Base-by-base conservation (phyloP, 148 eudicot genomes). In the Salicornia ramosissima region DNA sequence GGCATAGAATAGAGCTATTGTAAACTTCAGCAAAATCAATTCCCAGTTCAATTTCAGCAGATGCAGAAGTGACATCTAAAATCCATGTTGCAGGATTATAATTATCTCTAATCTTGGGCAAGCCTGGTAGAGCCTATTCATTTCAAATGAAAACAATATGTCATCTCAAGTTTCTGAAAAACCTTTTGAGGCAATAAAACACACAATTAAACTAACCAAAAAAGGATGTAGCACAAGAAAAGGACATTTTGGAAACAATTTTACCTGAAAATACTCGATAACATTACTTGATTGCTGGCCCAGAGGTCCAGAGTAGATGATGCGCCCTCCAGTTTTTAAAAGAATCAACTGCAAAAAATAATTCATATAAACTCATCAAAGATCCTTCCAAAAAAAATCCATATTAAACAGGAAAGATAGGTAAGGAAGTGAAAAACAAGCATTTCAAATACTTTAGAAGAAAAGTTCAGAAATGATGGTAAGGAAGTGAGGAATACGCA, bases 21-120 rank as follows among this genome's bases (percentile, higher is more conserved):
- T 87, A 92, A 66, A 80, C 63, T 73, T 86, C 67, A 11, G 87
- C 83, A 68, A 92, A 88, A 74, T 90, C 94, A 67, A 83, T 56
- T 19, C 85, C 86, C 68, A 88, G 79, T 58, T 82, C 82, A 52
- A 78, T 73, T 86, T 92, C 97, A 74, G 87, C 46, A 31, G 93
- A 87, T 61, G 83, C 56, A 31, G 94, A 90, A 73, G 90, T 88
- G 78, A 92, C 87, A 69, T 92, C 96, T 63, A 90, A 69, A 84
- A 85, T 86, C 97, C 97, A 92, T 54, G 97, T 88, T 25, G 97
- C 91, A 60, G 96, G 97, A 74, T 92, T 92, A 79, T 83, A 85
- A 30, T 87, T 85, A 74, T 81, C 72, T 85, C 30, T 81, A 36
- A 88, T 87, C 79, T 78, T 86, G 46, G 85, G 85, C 51, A 92